These are phyloP conservation scores for Microsporum canis DNA, from an alignment of 2,329 filamentous ascomycete genomes.

Conservation along the genomic window DNA sequence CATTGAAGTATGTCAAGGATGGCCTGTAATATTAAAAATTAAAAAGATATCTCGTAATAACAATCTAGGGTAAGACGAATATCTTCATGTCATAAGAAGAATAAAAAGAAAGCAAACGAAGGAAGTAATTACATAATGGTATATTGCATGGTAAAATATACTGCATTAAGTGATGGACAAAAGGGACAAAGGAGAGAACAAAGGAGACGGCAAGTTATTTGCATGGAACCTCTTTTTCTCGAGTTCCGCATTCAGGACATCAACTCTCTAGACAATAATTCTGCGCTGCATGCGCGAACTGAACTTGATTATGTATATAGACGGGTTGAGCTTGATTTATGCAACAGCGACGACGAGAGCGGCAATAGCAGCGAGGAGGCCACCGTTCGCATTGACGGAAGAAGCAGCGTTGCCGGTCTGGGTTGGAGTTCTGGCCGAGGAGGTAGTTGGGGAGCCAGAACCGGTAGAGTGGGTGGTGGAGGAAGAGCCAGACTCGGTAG, in stretches of 20 bases:
- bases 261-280: neutral
- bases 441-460: neutral
- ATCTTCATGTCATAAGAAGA: neutral
- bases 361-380: constrained; percentile 11
- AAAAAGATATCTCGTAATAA: neutral
- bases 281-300: neutral
- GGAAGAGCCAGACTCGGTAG: neutral
- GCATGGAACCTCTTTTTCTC: neutral
- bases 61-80: neutral
- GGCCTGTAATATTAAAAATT: neutral
- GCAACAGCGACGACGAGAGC: constrained; percentile 10
- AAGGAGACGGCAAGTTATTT: neutral
- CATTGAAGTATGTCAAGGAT: neutral
- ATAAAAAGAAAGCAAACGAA: neutral
- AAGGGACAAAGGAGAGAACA: neutral
- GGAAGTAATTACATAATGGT: neutral
- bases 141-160: neutral
- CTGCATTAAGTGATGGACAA: neutral
- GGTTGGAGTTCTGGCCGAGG: neutral
- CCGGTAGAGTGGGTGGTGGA: neutral
- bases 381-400: constrained; percentile 15
- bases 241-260: neutral
- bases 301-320: neutral
- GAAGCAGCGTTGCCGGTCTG: constrained; percentile 16
- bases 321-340: neutral